A percentile compares a stretch with the other conserved stretches of the same genome.
Evolutionary conservation across 129 eudicot species (phyloP).

Genomic region (Chrysanthemum lavandulifolium): DNA sequence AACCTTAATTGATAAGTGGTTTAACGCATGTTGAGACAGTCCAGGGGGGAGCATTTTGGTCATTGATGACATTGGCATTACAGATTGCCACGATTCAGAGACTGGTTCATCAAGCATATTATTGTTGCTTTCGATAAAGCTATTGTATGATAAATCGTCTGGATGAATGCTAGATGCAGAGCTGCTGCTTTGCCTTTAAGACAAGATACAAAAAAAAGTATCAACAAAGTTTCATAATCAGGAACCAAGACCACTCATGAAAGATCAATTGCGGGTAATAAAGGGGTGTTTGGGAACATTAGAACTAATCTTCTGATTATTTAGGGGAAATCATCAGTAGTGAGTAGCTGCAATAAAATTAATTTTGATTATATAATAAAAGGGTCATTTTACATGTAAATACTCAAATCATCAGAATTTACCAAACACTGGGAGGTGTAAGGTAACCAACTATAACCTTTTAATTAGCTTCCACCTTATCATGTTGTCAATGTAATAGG

Average conservation of each 20-base stretch:
- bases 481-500: too few relatives aligned
- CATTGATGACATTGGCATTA: constrained; percentile 22
- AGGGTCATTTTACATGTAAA: too few relatives aligned
- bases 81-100: constrained; percentile 18
- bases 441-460: too few relatives aligned
- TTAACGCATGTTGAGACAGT: constrained; percentile 48
- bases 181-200: constrained; percentile 39
- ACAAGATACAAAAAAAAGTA: background rate
- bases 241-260: background rate
- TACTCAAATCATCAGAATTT: too few relatives aligned
- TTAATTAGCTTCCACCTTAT: too few relatives aligned
- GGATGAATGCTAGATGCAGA: constrained; percentile 29
- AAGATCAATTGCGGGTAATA: background rate
- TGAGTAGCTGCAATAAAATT: too few relatives aligned
- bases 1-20: constrained; percentile 36
- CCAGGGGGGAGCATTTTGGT: constrained; percentile 48
- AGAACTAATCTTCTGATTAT: too few relatives aligned
- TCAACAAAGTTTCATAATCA: background rate
- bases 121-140: constrained; percentile 35
- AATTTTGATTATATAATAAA: too few relatives aligned
- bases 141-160: constrained; percentile 23
- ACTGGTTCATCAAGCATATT: constrained; percentile 38
- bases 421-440: too few relatives aligned
- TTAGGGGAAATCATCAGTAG: too few relatives aligned
- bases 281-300: too few relatives aligned